These are phyloP conservation scores for Tetraselmis striata DNA, from an alignment of 139 green algal genomes.

Conservation along the genomic window DNA sequence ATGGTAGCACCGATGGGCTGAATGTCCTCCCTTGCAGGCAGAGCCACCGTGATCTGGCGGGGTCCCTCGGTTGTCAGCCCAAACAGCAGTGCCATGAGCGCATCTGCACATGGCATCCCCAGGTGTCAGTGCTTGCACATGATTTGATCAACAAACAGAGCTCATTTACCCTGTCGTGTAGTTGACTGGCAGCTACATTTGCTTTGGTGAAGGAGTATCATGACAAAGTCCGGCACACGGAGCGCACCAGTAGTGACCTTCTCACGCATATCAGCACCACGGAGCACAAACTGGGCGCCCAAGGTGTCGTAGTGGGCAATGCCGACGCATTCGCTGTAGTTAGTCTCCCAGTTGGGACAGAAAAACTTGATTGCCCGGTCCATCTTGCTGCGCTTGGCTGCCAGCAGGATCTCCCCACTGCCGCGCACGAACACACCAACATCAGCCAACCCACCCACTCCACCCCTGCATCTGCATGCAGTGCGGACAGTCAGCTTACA, in stretches of 20 bases:
- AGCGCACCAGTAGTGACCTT: neutral
- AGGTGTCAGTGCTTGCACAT: no score
- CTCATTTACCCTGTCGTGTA: no score
- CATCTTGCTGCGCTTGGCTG: neutral
- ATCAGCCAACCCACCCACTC: no score
- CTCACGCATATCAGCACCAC: neutral
- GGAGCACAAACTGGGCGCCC: neutral
- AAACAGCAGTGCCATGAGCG: neutral
- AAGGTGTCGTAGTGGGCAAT: neutral
- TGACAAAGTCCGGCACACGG: no score
- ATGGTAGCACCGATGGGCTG: neutral
- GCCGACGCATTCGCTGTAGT: neutral
- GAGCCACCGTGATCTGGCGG: neutral
- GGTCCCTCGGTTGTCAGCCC: neutral
- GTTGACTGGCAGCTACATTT: no score
- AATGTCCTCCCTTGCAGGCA: neutral
- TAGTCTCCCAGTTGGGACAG: neutral
- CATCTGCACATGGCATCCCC: neutral
- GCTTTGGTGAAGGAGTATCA: no score
- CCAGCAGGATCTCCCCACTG: neutral
- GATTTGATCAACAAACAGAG: no score
- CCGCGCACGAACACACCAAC: no score
- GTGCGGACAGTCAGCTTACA: no score
- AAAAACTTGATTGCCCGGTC: neutral
- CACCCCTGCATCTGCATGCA: no score